Base-by-base conservation (phyloP, 176 grass and related monocot genomes). In the Cenchrus purpureus region DNA sequence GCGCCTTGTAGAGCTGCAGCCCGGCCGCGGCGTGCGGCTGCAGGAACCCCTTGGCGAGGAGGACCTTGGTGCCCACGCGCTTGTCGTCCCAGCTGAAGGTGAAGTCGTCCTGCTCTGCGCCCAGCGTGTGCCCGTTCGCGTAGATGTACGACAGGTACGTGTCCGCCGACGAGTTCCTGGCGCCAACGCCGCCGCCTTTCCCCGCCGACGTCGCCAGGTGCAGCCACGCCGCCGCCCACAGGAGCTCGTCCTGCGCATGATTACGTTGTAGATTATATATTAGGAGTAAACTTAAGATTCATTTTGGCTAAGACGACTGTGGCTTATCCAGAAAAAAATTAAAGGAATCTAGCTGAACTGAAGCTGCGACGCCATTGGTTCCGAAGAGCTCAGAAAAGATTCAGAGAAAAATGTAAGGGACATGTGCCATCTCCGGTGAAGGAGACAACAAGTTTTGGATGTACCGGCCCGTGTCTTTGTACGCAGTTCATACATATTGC, bases 41-140 rank as follows among this genome's bases (percentile, higher is more conserved):
- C 20, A 97, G 51, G 50, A 80, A 54, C 0, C 77, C 83, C 85
- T 94, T 94, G 77, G 94, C 58, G 65, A 94, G 94, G 73, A 97
- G 91, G 65, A 97, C 73, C 37, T 97, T 94, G 43, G 87, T 89
- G 53, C 83, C 91, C 1, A 82, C 12, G 17, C 89, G 91, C 90
- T 97, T 97, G 83, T 94, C 92, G 76, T 97, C 92, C 92, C 94
- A 97, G 79, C 92, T 94, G 80, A 97, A 88, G 61, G 92, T 92
- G 86, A 86, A 94, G 81, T 85, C 86, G 84, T 97, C 94, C 17
- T 97, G 72, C 22, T 92, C 90, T 3, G 57, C 90, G 42, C 94
- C 94, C 5, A 97, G 76, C 8, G 2, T 81, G 46, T 87, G 55
- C 43, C 92, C 92, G n/a, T 97, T 97, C 3, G 77, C 20, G 62